Evolutionary conservation across 257 asterid genomes (phyloP), one percentile per base, ranked within the genome.

Genomic region (Plantago ovata): DNA sequence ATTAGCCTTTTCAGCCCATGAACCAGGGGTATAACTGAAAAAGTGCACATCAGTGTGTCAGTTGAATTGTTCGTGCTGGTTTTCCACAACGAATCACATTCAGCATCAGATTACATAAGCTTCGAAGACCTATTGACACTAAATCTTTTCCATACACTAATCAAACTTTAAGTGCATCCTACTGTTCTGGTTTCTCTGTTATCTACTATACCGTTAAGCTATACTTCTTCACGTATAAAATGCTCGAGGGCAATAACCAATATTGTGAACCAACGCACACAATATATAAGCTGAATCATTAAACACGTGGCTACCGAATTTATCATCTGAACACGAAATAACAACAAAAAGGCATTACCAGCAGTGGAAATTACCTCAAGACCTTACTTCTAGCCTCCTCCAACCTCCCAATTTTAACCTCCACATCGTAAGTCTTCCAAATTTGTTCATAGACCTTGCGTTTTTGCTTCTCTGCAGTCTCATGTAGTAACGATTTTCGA

Each of bases 11-110:
- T 69, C 89, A 47, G 63, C 77, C 87, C 84, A 81, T 44, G 82
- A 75, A 44, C 98, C 95, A 9, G 96, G 96, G 21, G 71, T 64
- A 63, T 91, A 91, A 69, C 98, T 91, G 83, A 60, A 66, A 69
- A 45, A 51, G 54, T 18, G 2, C 58, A 60, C 20, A 56, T 41
- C 60, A 41, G 38, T 23, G 43, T 16, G 14, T 45, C 16, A 44
- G 56, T 55, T 38, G 12, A 21, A 28, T 28, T 28, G 36, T 28
- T 28, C 36, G 36, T 28, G 36, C 36, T 28, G 36, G 7, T 3
- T n/a, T 4, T 3, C 2, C 4, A 28, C 36, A 28, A 28, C 7
- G 7, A 28, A 28, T 28, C 7, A 8, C 36, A 28, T 28, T 28
- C 36, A 28, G 36, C 36, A 28, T 28, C 36, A 3, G 36, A 28